phyloP scores from a whole-genome alignment of 495 filamentous ascomycete species.

The Endocarpon pusillum region DNA sequence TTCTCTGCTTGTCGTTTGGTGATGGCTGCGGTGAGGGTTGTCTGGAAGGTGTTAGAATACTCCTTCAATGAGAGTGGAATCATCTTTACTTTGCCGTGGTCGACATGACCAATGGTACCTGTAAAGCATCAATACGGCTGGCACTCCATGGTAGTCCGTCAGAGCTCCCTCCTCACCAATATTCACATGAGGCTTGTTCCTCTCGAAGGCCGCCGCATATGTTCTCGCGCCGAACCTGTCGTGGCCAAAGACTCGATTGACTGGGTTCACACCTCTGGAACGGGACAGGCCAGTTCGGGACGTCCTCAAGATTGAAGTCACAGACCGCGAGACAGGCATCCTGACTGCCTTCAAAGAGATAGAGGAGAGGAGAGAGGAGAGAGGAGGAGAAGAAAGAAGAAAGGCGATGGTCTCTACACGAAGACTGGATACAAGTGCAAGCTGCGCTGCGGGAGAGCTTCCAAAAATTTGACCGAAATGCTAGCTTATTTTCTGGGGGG shows the following conservation, averaged over 20 bases:
- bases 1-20: slow-evolving; percentile 93
- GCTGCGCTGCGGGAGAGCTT: too few relatives aligned
- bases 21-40: slow-evolving; percentile 92
- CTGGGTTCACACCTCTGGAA: slow-evolving; percentile 43
- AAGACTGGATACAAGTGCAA: slow-evolving; percentile 9
- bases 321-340: slow-evolving; percentile 50
- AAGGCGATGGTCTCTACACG: slow-evolving; percentile 17
- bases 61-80: not conserved
- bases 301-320: slow-evolving; percentile 52
- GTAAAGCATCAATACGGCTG: slow-evolving; percentile 5
- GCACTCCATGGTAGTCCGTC: slow-evolving; percentile 1
- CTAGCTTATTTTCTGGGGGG: too few relatives aligned
- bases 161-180: slow-evolving; percentile 44
- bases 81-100: slow-evolving; percentile 81
- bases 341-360: slow-evolving; percentile 23
- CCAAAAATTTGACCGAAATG: too few relatives aligned
- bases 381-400: slow-evolving; percentile 16
- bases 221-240: slow-evolving; percentile 50
- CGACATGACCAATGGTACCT: slow-evolving; percentile 98
- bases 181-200: slow-evolving; percentile 94
- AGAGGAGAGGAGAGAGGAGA: slow-evolving; percentile 16
- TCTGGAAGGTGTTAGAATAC: slow-evolving; percentile 34
- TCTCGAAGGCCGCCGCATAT: slow-evolving; percentile 68
- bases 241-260: slow-evolving; percentile 50
- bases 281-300: slow-evolving; percentile 45